Evolutionary conservation across 306 rosid species (phyloP), one percentile per base, ranked within the genome.

Genomic region (Carpinus viminea): DNA sequence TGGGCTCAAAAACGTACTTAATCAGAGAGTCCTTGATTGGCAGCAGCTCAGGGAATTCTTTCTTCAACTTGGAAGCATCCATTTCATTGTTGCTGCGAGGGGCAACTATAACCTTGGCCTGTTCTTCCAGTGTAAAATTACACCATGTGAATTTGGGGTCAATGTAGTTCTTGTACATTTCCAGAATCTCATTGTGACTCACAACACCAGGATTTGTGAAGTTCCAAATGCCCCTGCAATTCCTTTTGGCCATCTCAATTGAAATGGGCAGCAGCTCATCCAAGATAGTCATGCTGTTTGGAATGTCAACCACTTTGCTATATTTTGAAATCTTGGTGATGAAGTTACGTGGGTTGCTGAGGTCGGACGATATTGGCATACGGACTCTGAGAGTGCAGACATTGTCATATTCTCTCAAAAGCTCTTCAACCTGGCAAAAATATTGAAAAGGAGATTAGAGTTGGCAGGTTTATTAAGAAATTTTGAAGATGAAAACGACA

Each of bases 251-350:
- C 88, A 87, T 90, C 88, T 87, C 89, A 82, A 87, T 54, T 45
- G 91, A 90, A 74, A 90, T 80, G 17, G 88, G 90, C 4, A 90
- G 77, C 18, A 87, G 91, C 78, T 87, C 91, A 54, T 87, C 93
- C 87, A 87, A 80, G 77, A 86, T 78, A 34, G 91, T 87, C 79
- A 87, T 78, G 83, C 75, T 89, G 78, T 78, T 86, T 73, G 90
- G 87, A 78, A 89, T 87, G 74, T 85, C 70, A 1, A 80, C 90
- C 74, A 87, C 90, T 73, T 87, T 85, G 21, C 84, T 76, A 59
- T 78, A 87, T 18, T 86, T 79, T 1, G 88, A 21, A 48, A 89
- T 85, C 88, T 85, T 89, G 0, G 89, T 83, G 74, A 90, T 84
- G 74, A 87, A 87, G 87, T 90, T 90, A 12, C 86, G 87, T 15